Evolutionary conservation across 176 grass and related monocot species (phyloP).

Genomic region (Carex pumila): DNA sequence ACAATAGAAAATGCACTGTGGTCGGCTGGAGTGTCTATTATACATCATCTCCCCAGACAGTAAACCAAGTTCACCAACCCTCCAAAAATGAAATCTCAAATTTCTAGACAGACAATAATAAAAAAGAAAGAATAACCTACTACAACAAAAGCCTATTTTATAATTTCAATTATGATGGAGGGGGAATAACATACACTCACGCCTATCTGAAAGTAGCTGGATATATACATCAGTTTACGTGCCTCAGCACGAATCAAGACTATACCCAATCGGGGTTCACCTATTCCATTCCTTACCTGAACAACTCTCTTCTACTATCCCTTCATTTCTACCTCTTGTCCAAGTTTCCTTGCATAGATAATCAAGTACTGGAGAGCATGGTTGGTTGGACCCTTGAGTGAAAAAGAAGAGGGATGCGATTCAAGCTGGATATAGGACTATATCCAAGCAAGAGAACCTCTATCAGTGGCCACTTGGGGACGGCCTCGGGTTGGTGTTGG

Average conservation of each 20-base stretch:
- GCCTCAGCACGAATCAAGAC: slow-evolving; percentile 15
- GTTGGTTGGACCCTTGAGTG: background rate
- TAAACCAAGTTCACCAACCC: background rate
- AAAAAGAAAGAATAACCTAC: slow-evolving; percentile 33
- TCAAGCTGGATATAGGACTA: slow-evolving; percentile 32
- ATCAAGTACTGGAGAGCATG: background rate
- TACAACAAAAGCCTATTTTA: slow-evolving; percentile 30
- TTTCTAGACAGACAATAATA: slow-evolving; percentile 17
- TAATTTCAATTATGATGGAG: slow-evolving; percentile 15
- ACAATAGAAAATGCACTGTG: slow-evolving; percentile 16
- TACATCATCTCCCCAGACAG: slow-evolving; percentile 10
- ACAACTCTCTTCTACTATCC: slow-evolving; percentile 9
- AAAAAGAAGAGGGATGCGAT: background rate
- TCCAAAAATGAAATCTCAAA: slow-evolving; percentile 20
- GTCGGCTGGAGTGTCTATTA: slow-evolving; percentile 13
- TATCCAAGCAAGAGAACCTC: slow-evolving; percentile 95
- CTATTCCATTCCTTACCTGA: slow-evolving; percentile 13
- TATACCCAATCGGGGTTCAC: slow-evolving; percentile 3
- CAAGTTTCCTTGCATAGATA: background rate
- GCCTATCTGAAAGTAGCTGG: slow-evolving; percentile 23
- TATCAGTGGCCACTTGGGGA: slow-evolving; percentile 75
- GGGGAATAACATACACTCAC: slow-evolving; percentile 15
- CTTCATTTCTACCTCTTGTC: slow-evolving; percentile 17
- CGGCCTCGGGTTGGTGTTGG: slow-evolving; percentile 92
- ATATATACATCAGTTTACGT: slow-evolving; percentile 23